Evolutionary conservation across 306 rosid genomes (phyloP).

Genomic region (Quillaja saponaria): DNA sequence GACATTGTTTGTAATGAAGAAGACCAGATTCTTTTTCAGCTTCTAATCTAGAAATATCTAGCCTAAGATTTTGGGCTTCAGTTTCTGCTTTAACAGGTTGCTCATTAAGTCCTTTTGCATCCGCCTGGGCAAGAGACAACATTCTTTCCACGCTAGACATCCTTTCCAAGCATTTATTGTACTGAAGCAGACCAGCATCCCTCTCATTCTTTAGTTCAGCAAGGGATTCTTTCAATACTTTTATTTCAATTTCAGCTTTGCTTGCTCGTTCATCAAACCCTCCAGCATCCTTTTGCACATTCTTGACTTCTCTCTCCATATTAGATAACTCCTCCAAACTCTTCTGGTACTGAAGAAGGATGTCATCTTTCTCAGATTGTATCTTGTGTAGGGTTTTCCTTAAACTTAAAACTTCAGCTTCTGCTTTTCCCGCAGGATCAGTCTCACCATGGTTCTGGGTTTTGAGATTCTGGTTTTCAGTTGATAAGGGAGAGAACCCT

Average conservation of each 20-base stretch:
- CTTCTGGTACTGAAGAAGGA: slow-evolving; percentile 69
- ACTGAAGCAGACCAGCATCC: slow-evolving; percentile 67
- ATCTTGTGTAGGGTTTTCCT: slow-evolving; percentile 56
- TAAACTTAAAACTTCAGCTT: slow-evolving; percentile 63
- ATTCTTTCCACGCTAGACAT: slow-evolving; percentile 59
- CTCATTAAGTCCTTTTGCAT: slow-evolving; percentile 54
- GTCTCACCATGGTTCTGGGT: slow-evolving; percentile 44
- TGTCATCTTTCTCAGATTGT: slow-evolving; percentile 74
- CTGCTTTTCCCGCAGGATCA: slow-evolving; percentile 54
- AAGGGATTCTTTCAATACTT: slow-evolving; percentile 73
- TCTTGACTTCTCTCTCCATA: slow-evolving; percentile 61
- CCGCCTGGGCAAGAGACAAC: slow-evolving; percentile 52
- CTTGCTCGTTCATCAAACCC: slow-evolving; percentile 81
- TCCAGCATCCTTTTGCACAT: slow-evolving; percentile 55
- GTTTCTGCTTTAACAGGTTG: slow-evolving; percentile 66
- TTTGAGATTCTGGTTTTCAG: slow-evolving; percentile 49
- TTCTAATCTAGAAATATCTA: slow-evolving; percentile 59
- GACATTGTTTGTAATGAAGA: slow-evolving; percentile 58
- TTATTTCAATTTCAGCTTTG: slow-evolving; percentile 85
- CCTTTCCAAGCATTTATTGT: slow-evolving; percentile 65
- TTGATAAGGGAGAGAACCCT: slow-evolving; percentile 40
- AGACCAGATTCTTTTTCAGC: slow-evolving; percentile 68
- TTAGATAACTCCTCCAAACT: slow-evolving; percentile 67
- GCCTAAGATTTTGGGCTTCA: slow-evolving; percentile 59
- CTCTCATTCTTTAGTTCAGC: slow-evolving; percentile 60